Evolutionary conservation across 2,329 filamentous ascomycete species (phyloP).

Genomic region (Colletotrichum viniferum): DNA sequence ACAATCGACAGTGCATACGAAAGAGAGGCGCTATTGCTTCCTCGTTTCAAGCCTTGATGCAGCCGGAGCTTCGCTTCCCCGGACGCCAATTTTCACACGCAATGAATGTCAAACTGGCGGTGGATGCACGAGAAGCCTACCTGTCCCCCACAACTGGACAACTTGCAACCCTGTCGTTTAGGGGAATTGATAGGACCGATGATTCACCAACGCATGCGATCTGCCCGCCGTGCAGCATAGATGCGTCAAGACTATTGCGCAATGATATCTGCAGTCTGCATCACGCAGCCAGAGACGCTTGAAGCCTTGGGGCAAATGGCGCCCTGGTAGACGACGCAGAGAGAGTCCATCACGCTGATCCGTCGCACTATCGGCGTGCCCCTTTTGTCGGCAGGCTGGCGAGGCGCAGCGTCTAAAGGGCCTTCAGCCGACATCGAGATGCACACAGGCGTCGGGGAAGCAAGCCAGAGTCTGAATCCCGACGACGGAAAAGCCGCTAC

Average conservation of each 20-base stretch:
- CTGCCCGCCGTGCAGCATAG: not conserved
- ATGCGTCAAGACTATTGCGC: not conserved
- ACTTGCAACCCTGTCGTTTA: slow-evolving; percentile 15
- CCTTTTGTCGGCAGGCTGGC: not conserved
- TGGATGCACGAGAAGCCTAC: slow-evolving; percentile 22
- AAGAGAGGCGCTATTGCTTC: not conserved
- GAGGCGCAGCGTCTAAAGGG: not conserved
- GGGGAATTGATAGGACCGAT: slow-evolving; percentile 24
- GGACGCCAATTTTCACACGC: not conserved
- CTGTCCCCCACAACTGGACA: slow-evolving; percentile 21
- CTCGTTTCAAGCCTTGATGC: not conserved
- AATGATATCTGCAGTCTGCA: not conserved
- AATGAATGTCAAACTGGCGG: slow-evolving; percentile 29
- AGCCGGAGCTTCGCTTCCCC: not conserved
- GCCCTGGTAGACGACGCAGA: not conserved
- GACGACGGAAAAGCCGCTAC: not conserved
- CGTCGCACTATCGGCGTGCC: not conserved
- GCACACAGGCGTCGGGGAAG: not conserved
- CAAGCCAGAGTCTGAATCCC: not conserved
- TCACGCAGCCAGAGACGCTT: not conserved
- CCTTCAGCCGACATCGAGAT: not conserved
- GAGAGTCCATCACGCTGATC: not conserved
- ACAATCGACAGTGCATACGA: not conserved
- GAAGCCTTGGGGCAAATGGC: not conserved
- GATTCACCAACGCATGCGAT: slow-evolving; percentile 8